Conservation (phyloP, 2,329 filamentous ascomycete genomes). For the Colletotrichum sansevieriae region DNA sequence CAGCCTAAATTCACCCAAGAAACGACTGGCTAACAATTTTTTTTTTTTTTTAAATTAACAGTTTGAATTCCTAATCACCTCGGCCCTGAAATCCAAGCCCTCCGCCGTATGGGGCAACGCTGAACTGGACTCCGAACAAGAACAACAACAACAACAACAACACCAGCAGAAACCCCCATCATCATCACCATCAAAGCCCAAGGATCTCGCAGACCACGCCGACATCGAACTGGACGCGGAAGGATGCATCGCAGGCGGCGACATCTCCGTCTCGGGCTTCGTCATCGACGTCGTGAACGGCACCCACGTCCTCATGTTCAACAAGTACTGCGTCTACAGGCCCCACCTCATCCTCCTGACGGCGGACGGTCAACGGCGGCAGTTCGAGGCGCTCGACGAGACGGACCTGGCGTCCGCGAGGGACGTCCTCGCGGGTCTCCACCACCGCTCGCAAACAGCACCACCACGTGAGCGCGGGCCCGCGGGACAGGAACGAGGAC, state of each 20-base stretch:
- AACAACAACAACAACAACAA: not conserved
- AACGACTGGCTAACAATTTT: not conserved
- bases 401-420: slow-evolving; percentile 56
- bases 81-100: slow-evolving; percentile 34
- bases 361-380: slow-evolving; percentile 59
- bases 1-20: not conserved
- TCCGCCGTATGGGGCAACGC: slow-evolving; percentile 28
- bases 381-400: slow-evolving; percentile 56
- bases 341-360: slow-evolving; percentile 63
- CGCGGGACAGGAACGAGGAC: not conserved
- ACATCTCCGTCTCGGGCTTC: slow-evolving; percentile 57
- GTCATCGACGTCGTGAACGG: slow-evolving; percentile 54
- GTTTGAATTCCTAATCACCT: slow-evolving; percentile 38
- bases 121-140: slow-evolving; percentile 11
- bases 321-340: slow-evolving; percentile 62
- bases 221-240: slow-evolving; percentile 10
- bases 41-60: too few relatives aligned
- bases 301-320: slow-evolving; percentile 60
- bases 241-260: slow-evolving; percentile 52
- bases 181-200: not conserved
- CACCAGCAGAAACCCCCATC: not conserved
- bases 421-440: not conserved
- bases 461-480: slow-evolving; percentile 37
- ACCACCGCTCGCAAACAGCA: not conserved
- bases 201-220: not conserved